Percentiles rank a stretch among this genome's conserved stretches.
Conservation (phyloP, 768 basidiomycete genomes). For the Xerocomellus chrysenteron region DNA sequence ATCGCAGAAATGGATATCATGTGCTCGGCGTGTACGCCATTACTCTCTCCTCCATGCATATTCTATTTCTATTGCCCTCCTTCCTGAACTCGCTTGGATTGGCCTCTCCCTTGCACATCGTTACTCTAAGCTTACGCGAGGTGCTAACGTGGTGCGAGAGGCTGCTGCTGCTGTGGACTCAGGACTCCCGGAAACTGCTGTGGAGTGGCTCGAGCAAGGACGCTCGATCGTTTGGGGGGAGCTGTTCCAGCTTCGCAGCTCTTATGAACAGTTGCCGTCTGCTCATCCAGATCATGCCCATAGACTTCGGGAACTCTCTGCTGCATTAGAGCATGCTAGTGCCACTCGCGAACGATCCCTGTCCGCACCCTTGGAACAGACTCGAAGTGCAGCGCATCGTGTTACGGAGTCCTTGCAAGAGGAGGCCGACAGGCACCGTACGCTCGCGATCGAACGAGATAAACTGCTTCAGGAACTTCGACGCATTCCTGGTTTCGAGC, state of each 20-base stretch:
- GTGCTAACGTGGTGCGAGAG: conserved; percentile 16
- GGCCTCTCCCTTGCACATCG: conserved; percentile 18
- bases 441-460: too few species aligned
- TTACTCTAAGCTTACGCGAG: conserved; percentile 7
- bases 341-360: too few species aligned
- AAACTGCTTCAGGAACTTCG: too few species aligned
- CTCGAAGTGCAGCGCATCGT: too few species aligned
- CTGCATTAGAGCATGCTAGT: neutral
- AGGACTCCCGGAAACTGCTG: neutral
- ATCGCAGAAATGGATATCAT: conserved; percentile 1
- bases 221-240: conserved; percentile 18
- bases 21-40: conserved; percentile 1
- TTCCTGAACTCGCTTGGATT: conserved; percentile 17
- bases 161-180: conserved; percentile 20
- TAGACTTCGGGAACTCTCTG: neutral
- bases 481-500: too few species aligned
- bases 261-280: conserved; percentile 1
- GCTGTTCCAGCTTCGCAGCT: conserved; percentile 13
- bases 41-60: conserved; percentile 19
- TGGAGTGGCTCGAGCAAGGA: conserved; percentile 19
- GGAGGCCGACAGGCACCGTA: too few species aligned
- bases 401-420: too few species aligned
- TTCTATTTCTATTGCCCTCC: conserved; percentile 14
- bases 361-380: too few species aligned
- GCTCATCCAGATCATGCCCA: neutral